Evolutionary conservation across 805 yeast species (phyloP).

Genomic region (Metschnikowia baotianmanensis): DNA sequence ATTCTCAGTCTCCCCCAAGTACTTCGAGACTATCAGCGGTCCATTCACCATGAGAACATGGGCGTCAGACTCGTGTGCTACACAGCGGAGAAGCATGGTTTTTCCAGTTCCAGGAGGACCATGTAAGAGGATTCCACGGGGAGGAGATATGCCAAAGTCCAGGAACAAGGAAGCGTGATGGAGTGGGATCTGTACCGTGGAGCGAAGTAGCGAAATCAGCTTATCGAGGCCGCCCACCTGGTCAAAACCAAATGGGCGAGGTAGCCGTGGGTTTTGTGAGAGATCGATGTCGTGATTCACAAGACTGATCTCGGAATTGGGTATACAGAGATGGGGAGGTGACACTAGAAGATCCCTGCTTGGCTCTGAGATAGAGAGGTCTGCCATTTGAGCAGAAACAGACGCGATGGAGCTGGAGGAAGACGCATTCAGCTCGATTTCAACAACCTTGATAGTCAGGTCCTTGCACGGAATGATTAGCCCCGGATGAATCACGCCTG

Average conservation of each 20-base stretch:
- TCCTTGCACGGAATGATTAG: constrained; percentile 27
- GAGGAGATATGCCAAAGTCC: constrained; percentile 87
- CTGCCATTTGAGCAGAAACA: constrained; percentile 13
- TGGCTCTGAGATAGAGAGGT: constrained; percentile 9
- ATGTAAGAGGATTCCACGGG: constrained; percentile 87
- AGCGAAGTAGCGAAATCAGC: constrained; percentile 59
- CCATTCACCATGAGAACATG: constrained; percentile 87
- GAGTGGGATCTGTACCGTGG: constrained; percentile 77
- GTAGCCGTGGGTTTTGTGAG: constrained; percentile 42
- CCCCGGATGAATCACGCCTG: constrained; percentile 64
- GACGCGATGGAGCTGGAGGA: constrained; percentile 12
- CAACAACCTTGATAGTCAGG: constrained; percentile 25
- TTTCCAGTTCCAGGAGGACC: constrained; percentile 99
- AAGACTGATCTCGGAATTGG: constrained; percentile 19
- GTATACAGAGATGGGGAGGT: constrained; percentile 47
- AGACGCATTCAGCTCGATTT: constrained; percentile 24
- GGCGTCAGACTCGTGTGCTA: constrained; percentile 75
- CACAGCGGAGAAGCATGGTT: constrained; percentile 79
- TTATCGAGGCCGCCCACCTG: constrained; percentile 75
- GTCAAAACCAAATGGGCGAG: constrained; percentile 44
- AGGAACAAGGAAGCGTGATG: constrained; percentile 72
- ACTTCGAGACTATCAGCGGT: constrained; percentile 88
- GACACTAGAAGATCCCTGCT: constrained; percentile 33
- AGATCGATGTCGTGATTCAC: constrained; percentile 6
- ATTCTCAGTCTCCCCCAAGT: constrained; percentile 90